A percentile compares a stretch with the other conserved stretches of the same genome.
These are phyloP conservation scores for Steccherinum ochraceum DNA, from an alignment of 768 basidiomycete species.

Conservation along the genomic window DNA sequence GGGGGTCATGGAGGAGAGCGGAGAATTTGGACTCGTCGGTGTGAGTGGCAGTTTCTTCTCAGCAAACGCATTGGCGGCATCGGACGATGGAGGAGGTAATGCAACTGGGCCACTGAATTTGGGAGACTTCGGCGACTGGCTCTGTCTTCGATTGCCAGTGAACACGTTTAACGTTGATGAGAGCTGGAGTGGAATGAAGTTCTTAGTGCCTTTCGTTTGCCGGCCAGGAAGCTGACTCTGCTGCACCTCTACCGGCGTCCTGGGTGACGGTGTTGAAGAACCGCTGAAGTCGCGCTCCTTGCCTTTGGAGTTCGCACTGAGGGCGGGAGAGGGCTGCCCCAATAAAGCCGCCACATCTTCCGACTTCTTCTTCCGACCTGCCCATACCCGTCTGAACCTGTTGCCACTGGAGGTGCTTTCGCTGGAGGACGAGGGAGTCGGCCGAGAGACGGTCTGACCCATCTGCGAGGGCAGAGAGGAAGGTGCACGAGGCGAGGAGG, in stretches of 20 bases:
- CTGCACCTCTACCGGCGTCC: conserved; percentile 8
- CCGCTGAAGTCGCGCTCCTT: conserved; percentile 1
- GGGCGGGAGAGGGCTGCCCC: background rate
- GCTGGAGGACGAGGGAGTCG: conserved; percentile 15
- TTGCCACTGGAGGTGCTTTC: conserved; percentile 35
- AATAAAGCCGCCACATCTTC: conserved; percentile 35
- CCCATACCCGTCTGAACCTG: conserved; percentile 56
- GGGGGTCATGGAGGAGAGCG: too few relatives aligned
- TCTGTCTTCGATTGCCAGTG: background rate
- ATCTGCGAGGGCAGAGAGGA: conserved; percentile 25
- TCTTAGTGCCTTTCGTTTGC: conserved; percentile 5
- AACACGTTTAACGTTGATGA: conserved; percentile 1
- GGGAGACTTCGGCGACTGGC: conserved; percentile 1
- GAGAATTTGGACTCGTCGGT: conserved; percentile 50
- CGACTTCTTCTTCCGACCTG: conserved; percentile 49
- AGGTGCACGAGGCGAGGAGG: conserved; percentile 24
- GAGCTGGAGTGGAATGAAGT: background rate
- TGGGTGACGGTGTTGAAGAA: conserved; percentile 4
- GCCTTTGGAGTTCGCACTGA: conserved; percentile 5
- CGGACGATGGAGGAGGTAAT: conserved; percentile 22
- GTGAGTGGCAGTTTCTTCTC: conserved; percentile 47
- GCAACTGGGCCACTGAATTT: conserved; percentile 19
- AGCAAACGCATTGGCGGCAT: conserved; percentile 1
- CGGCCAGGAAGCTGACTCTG: background rate
- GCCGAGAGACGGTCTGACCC: conserved; percentile 31